A percentile compares a stretch with the other conserved stretches of the same genome.
These are phyloP conservation scores for Candida tammaniensis DNA, from an alignment of 805 yeast genomes.

Conservation along the genomic window DNA sequence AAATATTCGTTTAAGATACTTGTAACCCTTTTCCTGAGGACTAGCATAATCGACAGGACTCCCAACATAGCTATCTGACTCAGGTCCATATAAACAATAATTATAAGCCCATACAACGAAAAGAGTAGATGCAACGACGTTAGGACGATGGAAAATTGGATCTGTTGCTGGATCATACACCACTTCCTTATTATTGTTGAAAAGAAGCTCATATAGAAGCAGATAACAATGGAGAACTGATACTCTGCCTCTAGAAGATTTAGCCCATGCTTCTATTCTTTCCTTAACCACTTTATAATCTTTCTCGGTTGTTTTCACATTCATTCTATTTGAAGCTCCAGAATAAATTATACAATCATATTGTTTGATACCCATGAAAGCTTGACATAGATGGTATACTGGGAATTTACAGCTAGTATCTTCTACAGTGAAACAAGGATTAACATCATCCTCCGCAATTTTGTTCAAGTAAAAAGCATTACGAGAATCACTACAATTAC, in stretches of 20 bases:
- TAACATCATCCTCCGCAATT: too few species aligned
- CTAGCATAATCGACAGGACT: too few species aligned
- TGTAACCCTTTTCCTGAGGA: too few species aligned
- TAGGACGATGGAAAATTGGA: constrained; percentile 35
- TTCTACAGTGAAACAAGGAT: constrained; percentile 14
- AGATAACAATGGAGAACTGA: constrained; percentile 59
- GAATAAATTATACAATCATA: constrained; percentile 25
- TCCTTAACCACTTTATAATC: constrained; percentile 47
- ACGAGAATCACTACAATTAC: too few species aligned
- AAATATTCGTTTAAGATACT: too few species aligned
- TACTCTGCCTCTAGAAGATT: constrained; percentile 43
- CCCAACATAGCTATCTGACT: constrained; percentile 21
- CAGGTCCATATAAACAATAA: constrained; percentile 47
- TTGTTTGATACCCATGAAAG: constrained; percentile 19
- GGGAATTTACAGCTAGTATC: constrained; percentile 18
- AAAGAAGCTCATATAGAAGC: constrained; percentile 28
- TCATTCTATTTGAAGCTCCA: constrained; percentile 30
- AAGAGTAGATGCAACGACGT: constrained; percentile 37
- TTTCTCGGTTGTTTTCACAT: constrained; percentile 33
- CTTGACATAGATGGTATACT: constrained; percentile 21
- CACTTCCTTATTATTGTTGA: constrained; percentile 31
- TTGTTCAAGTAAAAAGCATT: too few species aligned
- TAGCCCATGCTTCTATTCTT: constrained; percentile 53
- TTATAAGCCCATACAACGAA: constrained; percentile 51
- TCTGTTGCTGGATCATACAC: constrained; percentile 50